Conservation (phyloP, 768 basidiomycete genomes). For the Pluteus cervinus region DNA sequence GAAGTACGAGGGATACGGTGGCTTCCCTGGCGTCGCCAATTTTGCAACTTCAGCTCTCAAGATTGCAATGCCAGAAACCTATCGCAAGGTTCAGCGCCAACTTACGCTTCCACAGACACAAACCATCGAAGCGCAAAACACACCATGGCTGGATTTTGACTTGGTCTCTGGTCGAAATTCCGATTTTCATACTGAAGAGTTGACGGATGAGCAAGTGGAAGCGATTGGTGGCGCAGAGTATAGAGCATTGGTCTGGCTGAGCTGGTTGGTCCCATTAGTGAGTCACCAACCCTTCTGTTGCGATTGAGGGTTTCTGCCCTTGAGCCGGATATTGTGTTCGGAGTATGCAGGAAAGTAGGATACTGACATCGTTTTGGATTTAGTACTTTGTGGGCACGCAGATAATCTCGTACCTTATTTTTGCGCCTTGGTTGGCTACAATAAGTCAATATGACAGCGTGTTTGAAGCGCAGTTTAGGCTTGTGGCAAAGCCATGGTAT, state of each 20-base stretch:
- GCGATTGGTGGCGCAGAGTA: conserved; percentile 76
- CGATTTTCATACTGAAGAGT: conserved; percentile 41
- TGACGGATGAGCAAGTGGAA: conserved; percentile 66
- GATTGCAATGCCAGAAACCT: conserved; percentile 35
- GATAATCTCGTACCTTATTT: conserved; percentile 46
- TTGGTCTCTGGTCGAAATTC: conserved; percentile 57
- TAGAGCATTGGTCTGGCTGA: conserved; percentile 48
- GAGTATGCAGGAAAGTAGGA: no score
- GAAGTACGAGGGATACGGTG: conserved; percentile 38
- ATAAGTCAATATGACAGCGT: conserved; percentile 42
- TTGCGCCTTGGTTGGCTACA: conserved; percentile 54
- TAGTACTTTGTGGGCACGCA: conserved; percentile 66
- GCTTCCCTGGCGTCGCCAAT: conserved; percentile 40
- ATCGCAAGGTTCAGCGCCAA: conserved; percentile 38
- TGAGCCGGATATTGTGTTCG: no score
- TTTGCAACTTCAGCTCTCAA: conserved; percentile 32
- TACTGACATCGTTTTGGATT: no score
- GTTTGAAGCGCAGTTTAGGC: conserved; percentile 39
- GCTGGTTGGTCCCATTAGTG: conserved; percentile 42
- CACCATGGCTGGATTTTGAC: conserved; percentile 33
- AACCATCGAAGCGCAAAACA: conserved; percentile 29
- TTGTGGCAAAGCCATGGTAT: conserved; percentile 57
- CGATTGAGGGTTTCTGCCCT: no score
- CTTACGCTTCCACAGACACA: conserved; percentile 45
- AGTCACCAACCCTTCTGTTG: no score